Conservation (phyloP, 805 yeast species). For the Kuraishia ogatae region DNA sequence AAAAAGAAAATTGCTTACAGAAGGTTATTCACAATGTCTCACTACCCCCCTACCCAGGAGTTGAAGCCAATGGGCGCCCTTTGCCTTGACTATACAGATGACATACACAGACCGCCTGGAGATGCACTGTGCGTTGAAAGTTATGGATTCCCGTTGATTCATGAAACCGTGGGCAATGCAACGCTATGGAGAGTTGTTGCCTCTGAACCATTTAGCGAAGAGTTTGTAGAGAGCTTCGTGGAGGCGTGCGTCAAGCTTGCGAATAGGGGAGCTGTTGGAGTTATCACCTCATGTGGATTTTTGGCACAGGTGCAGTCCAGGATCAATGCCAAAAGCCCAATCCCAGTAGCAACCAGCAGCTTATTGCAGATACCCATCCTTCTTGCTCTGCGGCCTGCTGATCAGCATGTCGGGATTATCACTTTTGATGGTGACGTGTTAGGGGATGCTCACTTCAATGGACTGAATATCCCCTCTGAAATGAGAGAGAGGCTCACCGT, state of each 20-base stretch:
- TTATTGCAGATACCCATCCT: conserved; percentile 22
- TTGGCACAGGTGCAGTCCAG: conserved; percentile 21
- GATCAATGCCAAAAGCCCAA: conserved; percentile 10
- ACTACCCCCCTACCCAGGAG: conserved; percentile 11
- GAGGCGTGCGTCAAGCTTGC: conserved; percentile 18
- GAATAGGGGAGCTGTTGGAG: conserved; percentile 23
- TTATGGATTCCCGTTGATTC: conserved; percentile 17
- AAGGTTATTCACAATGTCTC: conserved; percentile 13
- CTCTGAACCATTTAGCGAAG: conserved; percentile 14
- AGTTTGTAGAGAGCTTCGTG: conserved; percentile 17
- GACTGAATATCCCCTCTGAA: conserved; percentile 18
- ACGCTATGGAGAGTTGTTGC: conserved; percentile 19
- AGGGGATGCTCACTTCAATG: conserved; percentile 19
- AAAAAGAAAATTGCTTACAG: no score
- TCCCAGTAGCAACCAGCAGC: conserved; percentile 25
- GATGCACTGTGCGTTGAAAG: conserved; percentile 18
- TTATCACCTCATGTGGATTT: conserved; percentile 27
- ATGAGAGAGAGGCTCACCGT: conserved; percentile 9
- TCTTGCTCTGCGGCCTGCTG: conserved; percentile 10
- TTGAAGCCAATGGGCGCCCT: conserved; percentile 20
- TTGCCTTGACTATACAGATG: conserved; percentile 21
- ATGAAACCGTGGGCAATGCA: conserved; percentile 15
- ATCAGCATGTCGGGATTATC: conserved; percentile 18
- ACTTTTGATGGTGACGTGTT: conserved; percentile 21
- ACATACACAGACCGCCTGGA: conserved; percentile 24